Base-by-base conservation (phyloP, 2,329 filamentous ascomycete species). In the Beauveria asiatica region DNA sequence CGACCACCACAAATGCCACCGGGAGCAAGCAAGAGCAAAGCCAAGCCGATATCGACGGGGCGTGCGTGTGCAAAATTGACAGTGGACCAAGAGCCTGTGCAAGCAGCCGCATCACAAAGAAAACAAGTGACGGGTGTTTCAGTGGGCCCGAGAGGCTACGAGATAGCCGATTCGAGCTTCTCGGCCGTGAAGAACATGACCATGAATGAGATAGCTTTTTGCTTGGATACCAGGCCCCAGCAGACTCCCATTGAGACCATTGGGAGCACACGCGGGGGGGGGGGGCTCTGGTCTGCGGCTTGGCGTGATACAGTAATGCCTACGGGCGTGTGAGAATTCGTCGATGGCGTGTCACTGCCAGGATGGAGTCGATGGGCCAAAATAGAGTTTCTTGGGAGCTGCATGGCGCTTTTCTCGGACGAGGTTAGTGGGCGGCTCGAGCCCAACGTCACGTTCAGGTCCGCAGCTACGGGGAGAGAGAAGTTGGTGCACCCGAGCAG, bases 371-470 rank as follows among this genome's bases (percentile, higher is more conserved):
- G 57, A 46, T 46, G 57, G 48, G 57, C 57, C 39, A 25, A 59
- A 59, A 59, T 59, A 59, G 57, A 59, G 57, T 59, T 59, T 52
- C 39, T 33, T 19, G 39, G 11, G 11, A 50, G 41, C 41, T 52
- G 39, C 57, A 59, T 53, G 49, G 49, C 57, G 57, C 57, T 19
- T 52, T 37, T 25, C 57, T 59, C 39, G 48, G 57, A 46, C 49
- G 57, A 59, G 57, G 45, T 44, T 59, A 59, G 57, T 50, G 48
- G 57, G 48, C 48, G 57, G 57, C 49, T 59, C 48, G 57, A 59
- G 57, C 57, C 54, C 25, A 59, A 51, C 49, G 41, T 59, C 57
- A 53, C 48, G 30, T 33, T 52, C 56, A 51, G 37, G 46, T 51
- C 19, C 39, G 11, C 19, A 19, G 27, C 46, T 50, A 25, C 17